These are phyloP conservation scores for Aspergillus leporis DNA, from an alignment of 495 filamentous ascomycete species.

Conservation along the genomic window DNA sequence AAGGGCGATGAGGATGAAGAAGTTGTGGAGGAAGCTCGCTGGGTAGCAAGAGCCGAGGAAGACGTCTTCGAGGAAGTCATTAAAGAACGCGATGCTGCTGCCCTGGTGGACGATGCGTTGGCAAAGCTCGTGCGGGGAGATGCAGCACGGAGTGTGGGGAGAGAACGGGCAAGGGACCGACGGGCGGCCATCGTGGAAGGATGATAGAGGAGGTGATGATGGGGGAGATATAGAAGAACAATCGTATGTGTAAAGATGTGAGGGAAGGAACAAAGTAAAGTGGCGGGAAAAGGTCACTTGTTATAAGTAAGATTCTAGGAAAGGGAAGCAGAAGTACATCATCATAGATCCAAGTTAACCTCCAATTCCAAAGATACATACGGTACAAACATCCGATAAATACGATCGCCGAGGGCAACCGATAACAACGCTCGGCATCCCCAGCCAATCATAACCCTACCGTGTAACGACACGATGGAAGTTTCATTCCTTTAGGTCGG, in stretches of 20 bases:
- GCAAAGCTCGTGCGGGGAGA: constrained; percentile 43
- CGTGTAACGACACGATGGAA: no score
- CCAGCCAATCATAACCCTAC: no score
- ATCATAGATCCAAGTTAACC: no score
- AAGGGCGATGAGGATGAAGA: constrained; percentile 23
- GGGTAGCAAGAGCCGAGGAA: constrained; percentile 25
- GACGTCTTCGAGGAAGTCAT: constrained; percentile 23
- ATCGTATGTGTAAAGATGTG: not conserved
- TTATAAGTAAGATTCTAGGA: not conserved
- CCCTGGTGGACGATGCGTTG: constrained; percentile 24
- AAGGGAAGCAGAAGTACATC: not conserved
- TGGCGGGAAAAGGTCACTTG: not conserved
- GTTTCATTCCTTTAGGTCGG: no score
- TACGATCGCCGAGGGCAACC: no score
- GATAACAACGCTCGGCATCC: no score
- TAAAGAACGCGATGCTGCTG: constrained; percentile 30
- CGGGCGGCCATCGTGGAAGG: constrained; percentile 44
- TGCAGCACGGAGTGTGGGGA: constrained; percentile 47
- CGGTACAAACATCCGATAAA: no score
- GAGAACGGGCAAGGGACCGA: constrained; percentile 42
- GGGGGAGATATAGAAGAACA: not conserved
- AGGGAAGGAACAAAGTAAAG: not conserved
- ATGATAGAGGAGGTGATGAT: not conserved
- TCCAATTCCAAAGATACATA: no score
- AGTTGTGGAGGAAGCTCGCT: constrained; percentile 11